A percentile compares a stretch with the other conserved stretches of the same genome.
These are phyloP conservation scores for Phellinidium pouzarii DNA, from an alignment of 1,284 basidiomycete genomes.

Conservation along the genomic window DNA sequence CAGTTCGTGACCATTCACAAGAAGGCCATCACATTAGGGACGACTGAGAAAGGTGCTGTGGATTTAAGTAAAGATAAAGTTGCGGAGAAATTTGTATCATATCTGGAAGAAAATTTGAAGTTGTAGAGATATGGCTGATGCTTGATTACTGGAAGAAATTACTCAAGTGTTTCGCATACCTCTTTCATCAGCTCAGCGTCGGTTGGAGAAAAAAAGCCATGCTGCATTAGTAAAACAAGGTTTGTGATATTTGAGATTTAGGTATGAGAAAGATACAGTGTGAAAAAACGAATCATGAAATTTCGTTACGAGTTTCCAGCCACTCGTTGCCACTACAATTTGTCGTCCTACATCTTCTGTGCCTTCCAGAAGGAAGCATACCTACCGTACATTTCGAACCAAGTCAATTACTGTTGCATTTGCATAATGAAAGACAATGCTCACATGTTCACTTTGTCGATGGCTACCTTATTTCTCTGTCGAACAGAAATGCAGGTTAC, in stretches of 20 bases:
- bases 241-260: too few relatives aligned
- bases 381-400: constrained; percentile 8
- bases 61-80: constrained; percentile 75
- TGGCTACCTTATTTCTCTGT: constrained; percentile 36
- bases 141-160: background rate
- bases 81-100: constrained; percentile 67
- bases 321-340: too few relatives aligned
- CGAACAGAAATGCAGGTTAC: constrained; percentile 40
- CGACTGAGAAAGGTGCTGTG: constrained; percentile 70
- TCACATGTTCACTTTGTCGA: constrained; percentile 64
- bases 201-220: too few relatives aligned
- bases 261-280: too few relatives aligned
- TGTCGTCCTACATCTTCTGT: background rate
- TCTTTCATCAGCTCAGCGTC: too few relatives aligned
- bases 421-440: constrained; percentile 17
- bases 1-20: constrained; percentile 85
- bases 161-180: too few relatives aligned
- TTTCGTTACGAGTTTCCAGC: too few relatives aligned
- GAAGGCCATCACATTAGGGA: constrained; percentile 79
- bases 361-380: constrained; percentile 18
- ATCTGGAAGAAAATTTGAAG: constrained; percentile 70
- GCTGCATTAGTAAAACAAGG: too few relatives aligned
- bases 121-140: constrained; percentile 23
- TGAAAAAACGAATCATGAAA: too few relatives aligned
- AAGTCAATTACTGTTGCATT: too few relatives aligned